These are phyloP conservation scores for Colletotrichum theobromicola DNA, from an alignment of 2,329 filamentous ascomycete species.

Conservation along the genomic window DNA sequence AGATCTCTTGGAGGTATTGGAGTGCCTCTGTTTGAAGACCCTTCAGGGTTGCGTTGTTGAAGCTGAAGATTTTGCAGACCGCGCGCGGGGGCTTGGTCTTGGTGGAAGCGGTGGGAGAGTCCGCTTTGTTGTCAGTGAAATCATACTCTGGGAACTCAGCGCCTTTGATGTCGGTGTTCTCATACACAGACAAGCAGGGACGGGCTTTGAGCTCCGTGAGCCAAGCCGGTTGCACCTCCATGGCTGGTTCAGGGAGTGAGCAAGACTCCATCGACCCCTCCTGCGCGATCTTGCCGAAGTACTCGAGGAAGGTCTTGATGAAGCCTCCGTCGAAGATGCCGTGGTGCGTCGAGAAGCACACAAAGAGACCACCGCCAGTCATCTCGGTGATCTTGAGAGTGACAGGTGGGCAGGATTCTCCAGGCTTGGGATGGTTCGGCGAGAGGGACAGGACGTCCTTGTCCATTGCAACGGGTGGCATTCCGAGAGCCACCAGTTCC, in stretches of 20 bases:
- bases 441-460: conserved; percentile 7
- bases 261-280: neutral
- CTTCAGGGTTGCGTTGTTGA: neutral
- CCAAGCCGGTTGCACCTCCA: neutral
- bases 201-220: neutral
- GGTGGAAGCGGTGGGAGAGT: neutral
- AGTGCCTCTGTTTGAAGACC: neutral
- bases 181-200: neutral
- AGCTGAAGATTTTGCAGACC: neutral
- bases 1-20: neutral
- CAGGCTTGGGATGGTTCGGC: neutral
- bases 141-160: neutral
- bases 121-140: neutral
- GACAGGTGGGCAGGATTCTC: conserved; percentile 3
- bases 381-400: neutral
- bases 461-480: neutral
- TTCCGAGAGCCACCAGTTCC: neutral
- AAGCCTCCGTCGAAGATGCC: conserved; percentile 30
- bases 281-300: neutral
- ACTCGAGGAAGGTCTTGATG: conserved; percentile 5
- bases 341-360: conserved; percentile 43
- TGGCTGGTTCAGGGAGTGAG: too few species aligned
- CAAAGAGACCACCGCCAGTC: neutral
- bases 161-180: neutral
- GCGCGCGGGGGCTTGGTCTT: neutral